Evolutionary conservation across 2,329 filamentous ascomycete genomes (phyloP).

Genomic region (Periglandula ipomoeae): DNA sequence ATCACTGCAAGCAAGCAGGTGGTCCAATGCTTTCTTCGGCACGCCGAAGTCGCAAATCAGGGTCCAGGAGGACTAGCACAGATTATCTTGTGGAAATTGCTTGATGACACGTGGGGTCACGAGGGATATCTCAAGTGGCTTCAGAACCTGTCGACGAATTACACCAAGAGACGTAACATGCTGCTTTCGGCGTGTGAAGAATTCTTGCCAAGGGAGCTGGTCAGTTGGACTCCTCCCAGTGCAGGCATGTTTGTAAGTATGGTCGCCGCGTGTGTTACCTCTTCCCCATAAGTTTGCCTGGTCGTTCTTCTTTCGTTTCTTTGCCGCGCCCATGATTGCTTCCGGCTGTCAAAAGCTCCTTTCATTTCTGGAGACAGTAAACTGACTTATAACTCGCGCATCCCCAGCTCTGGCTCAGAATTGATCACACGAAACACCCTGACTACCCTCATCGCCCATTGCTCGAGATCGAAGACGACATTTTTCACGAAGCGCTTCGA

Average conservation of each 20-base stretch:
- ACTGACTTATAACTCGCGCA: not conserved
- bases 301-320: too few species aligned
- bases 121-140: conserved; percentile 84
- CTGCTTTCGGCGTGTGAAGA: conserved; percentile 74
- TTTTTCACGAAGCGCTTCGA: conserved; percentile 69
- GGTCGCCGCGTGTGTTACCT: too few species aligned
- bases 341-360: not conserved
- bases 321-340: conserved; percentile 1
- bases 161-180: conserved; percentile 68
- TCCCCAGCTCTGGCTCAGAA: conserved; percentile 58
- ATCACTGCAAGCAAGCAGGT: conserved; percentile 80
- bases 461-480: conserved; percentile 71
- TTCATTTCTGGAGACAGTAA: too few species aligned
- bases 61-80: conserved; percentile 83
- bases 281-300: too few species aligned
- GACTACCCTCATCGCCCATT: conserved; percentile 40
- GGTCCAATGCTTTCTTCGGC: conserved; percentile 70
- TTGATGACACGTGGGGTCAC: conserved; percentile 94
- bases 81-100: conserved; percentile 73
- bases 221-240: conserved; percentile 68
- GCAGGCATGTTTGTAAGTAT: conserved; percentile 93
- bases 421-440: conserved; percentile 62
- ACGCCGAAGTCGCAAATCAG: conserved; percentile 77
- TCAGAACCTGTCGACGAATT: conserved; percentile 69
- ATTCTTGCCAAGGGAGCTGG: conserved; percentile 63